phyloP scores from a whole-genome alignment of 768 basidiomycete species.

The Boletus rubroflammeus region DNA sequence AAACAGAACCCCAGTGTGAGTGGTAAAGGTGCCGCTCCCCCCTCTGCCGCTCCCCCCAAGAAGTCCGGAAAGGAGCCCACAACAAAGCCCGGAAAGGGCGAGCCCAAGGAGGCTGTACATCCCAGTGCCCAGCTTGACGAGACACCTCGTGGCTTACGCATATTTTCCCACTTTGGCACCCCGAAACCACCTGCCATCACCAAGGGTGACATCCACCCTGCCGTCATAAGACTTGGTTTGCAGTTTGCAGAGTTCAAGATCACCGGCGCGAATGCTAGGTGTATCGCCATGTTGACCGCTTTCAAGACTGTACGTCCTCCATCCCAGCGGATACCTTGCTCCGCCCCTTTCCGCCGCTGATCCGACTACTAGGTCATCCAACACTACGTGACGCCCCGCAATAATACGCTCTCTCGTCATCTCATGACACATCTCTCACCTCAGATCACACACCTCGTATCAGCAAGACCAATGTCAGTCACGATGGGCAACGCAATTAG shows the following conservation, averaged over 20 bases:
- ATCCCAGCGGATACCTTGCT: too few species aligned
- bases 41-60: constrained; percentile 19
- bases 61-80: constrained; percentile 24
- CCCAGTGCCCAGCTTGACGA: constrained; percentile 34
- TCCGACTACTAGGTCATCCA: constrained; percentile 66
- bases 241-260: constrained; percentile 92
- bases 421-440: constrained; percentile 89
- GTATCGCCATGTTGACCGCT: constrained; percentile 85
- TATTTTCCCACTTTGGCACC: constrained; percentile 83
- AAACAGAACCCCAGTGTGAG: constrained; percentile 18
- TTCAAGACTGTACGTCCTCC: constrained; percentile 76
- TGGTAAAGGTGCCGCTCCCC: constrained; percentile 15
- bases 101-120: constrained; percentile 24
- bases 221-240: constrained; percentile 79
- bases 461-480: constrained; percentile 85
- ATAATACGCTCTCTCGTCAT: constrained; percentile 86
- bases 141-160: constrained; percentile 60
- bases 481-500: constrained; percentile 95
- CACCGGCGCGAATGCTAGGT: constrained; percentile 91
- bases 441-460: constrained; percentile 87
- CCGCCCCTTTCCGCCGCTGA: constrained; percentile 1
- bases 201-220: constrained; percentile 90
- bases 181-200: constrained; percentile 51
- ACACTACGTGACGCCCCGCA: constrained; percentile 82
- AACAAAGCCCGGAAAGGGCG: constrained; percentile 22